These are phyloP conservation scores for Boletus subparvulus DNA, from an alignment of 768 basidiomycete genomes.

Conservation along the genomic window DNA sequence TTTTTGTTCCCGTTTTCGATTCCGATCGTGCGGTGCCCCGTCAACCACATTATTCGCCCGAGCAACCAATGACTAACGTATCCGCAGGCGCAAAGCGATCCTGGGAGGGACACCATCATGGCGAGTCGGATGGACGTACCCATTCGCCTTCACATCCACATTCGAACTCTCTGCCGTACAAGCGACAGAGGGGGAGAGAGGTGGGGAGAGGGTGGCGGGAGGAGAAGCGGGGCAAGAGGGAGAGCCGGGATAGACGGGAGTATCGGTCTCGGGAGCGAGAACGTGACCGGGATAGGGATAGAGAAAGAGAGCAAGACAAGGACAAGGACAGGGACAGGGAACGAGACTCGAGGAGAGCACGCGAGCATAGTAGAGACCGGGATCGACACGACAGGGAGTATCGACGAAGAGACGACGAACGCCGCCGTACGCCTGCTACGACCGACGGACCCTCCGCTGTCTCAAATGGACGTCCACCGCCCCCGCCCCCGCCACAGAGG, in stretches of 20 bases:
- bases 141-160: slow-evolving; percentile 16
- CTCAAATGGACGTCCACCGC: slow-evolving; percentile 24
- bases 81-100: slow-evolving; percentile 82
- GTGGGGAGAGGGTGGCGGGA: slow-evolving; percentile 71
- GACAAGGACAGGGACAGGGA: slow-evolving; percentile 27
- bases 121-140: slow-evolving; percentile 30
- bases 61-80: slow-evolving; percentile 69
- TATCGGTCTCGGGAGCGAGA: slow-evolving; percentile 36
- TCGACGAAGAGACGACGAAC: slow-evolving; percentile 34
- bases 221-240: slow-evolving; percentile 41
- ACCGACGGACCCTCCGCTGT: slow-evolving; percentile 6
- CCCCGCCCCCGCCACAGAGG: slow-evolving; percentile 15
- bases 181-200: slow-evolving; percentile 53
- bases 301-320: slow-evolving; percentile 36
- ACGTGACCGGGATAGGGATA: slow-evolving; percentile 25
- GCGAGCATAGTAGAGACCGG: slow-evolving; percentile 28
- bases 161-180: slow-evolving; percentile 31
- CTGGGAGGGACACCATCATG: slow-evolving; percentile 57
- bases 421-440: slow-evolving; percentile 19
- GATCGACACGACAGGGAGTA: slow-evolving; percentile 29
- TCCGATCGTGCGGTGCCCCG: slow-evolving; percentile 78
- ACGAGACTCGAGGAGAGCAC: slow-evolving; percentile 36
- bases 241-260: slow-evolving; percentile 37
- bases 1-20: slow-evolving; percentile 10
- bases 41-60: slow-evolving; percentile 52